Evolutionary conservation across 805 yeast genomes (phyloP).

Genomic region (Saturnispora silvae): DNA sequence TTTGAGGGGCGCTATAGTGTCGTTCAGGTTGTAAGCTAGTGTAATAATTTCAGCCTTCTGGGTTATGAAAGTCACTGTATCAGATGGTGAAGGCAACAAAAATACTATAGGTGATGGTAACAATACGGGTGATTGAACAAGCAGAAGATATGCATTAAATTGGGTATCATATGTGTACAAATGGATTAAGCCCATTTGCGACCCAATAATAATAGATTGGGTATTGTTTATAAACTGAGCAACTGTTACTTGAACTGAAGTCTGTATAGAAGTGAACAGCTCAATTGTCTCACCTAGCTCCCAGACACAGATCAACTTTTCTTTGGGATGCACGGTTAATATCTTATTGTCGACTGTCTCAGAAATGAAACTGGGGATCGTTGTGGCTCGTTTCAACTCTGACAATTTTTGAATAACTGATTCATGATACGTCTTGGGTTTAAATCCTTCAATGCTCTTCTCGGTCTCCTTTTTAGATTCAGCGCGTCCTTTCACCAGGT

Average conservation of each 20-base stretch:
- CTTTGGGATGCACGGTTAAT: slow-evolving; percentile 8
- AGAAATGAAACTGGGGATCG: slow-evolving; percentile 5
- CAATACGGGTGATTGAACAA: neutral
- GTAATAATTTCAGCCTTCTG: slow-evolving; percentile 16
- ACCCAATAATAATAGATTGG: slow-evolving; percentile 36
- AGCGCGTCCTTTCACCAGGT: slow-evolving; percentile 1
- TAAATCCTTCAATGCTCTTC: slow-evolving; percentile 4
- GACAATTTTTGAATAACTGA: slow-evolving; percentile 4
- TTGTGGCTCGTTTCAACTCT: slow-evolving; percentile 3
- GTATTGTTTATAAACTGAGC: slow-evolving; percentile 31
- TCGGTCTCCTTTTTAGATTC: slow-evolving; percentile 8
- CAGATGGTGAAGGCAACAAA: slow-evolving; percentile 17
- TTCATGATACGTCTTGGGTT: slow-evolving; percentile 2
- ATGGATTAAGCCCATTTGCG: slow-evolving; percentile 39
- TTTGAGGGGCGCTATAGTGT: slow-evolving; percentile 4
- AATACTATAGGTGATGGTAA: slow-evolving; percentile 15
- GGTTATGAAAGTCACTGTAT: slow-evolving; percentile 18
- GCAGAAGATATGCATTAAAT: neutral
- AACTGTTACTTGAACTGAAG: slow-evolving; percentile 30
- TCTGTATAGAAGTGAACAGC: slow-evolving; percentile 19
- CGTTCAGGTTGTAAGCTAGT: slow-evolving; percentile 19
- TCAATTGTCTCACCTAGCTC: slow-evolving; percentile 17
- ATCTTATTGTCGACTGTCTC: neutral
- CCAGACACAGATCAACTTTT: slow-evolving; percentile 10
- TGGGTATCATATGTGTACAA: slow-evolving; percentile 23